These are phyloP conservation scores for Trametes versicolor DNA, from an alignment of 1,284 basidiomycete species.

Conservation along the genomic window DNA sequence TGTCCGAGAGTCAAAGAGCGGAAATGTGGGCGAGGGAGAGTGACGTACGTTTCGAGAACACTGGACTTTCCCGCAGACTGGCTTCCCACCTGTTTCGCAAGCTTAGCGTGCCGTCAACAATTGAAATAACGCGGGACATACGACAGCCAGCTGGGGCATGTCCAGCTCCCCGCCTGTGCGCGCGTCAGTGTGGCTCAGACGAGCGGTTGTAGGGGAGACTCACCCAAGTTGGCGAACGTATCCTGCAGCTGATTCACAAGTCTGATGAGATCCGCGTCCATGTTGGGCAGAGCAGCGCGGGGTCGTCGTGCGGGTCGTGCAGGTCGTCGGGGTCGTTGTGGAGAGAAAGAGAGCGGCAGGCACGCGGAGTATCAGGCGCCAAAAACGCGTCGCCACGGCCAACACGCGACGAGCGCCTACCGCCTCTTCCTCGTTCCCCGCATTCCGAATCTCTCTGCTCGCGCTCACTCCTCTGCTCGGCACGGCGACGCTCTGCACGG, in stretches of 20 bases:
- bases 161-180: constrained; percentile 81
- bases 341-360: constrained; percentile 2
- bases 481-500: background rate
- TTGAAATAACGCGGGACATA: constrained; percentile 43
- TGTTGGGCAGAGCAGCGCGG: constrained; percentile 49
- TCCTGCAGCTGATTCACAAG: constrained; percentile 97
- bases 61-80: constrained; percentile 90
- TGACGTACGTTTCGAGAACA: constrained; percentile 82
- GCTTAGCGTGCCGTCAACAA: background rate
- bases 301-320: constrained; percentile 28
- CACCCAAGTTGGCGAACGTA: constrained; percentile 84
- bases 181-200: constrained; percentile 27
- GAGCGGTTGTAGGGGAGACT: constrained; percentile 41
- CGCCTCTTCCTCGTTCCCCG: background rate
- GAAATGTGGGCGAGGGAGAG: constrained; percentile 21
- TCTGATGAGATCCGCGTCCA: constrained; percentile 95
- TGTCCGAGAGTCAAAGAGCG: constrained; percentile 42
- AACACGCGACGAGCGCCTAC: constrained; percentile 25
- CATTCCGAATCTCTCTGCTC: background rate
- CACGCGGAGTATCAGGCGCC: constrained; percentile 24
- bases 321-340: constrained; percentile 20
- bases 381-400: constrained; percentile 38
- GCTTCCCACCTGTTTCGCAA: constrained; percentile 72
- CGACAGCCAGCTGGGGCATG: constrained; percentile 87
- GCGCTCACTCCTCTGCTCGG: background rate